Conservation (phyloP, 106 monocot species). For the Allium fistulosum region DNA sequence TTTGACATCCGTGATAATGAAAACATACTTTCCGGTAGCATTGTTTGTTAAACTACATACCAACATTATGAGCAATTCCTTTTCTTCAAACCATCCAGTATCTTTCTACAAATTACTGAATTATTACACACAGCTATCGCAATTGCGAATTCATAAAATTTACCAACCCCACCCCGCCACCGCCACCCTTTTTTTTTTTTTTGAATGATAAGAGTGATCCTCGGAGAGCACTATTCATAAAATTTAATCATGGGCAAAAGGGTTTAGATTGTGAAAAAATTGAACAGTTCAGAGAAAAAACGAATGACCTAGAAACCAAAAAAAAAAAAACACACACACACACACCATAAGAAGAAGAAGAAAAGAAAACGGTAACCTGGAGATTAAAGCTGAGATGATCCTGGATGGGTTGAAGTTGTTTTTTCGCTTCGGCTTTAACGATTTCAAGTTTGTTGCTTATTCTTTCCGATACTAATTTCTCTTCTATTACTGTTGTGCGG, state of each 20-base stretch:
- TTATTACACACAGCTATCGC: no score
- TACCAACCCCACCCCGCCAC: no score
- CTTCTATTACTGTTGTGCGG: constrained; percentile 45
- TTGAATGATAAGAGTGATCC: background rate
- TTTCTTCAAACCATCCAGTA: no score
- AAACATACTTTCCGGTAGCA: no score
- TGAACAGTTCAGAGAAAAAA: background rate
- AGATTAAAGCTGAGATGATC: constrained; percentile 72
- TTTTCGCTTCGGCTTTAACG: constrained; percentile 41
- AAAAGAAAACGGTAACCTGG: constrained; percentile 22
- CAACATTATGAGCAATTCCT: no score
- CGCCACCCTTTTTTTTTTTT: background rate
- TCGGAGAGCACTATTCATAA: background rate
- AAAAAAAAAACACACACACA: background rate
- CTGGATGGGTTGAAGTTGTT: constrained; percentile 50
- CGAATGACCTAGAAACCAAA: background rate
- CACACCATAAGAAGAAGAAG: background rate
- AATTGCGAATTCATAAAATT: no score
- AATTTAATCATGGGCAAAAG: background rate
- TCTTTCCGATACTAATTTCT: constrained; percentile 43
- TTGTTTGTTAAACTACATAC: no score
- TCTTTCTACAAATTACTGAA: no score
- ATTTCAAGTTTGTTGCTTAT: constrained; percentile 53
- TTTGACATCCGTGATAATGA: no score
- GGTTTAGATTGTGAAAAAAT: background rate